These are phyloP conservation scores for Hansenula lynferdii DNA, from an alignment of 1,139 yeast genomes.

Conservation along the genomic window DNA sequence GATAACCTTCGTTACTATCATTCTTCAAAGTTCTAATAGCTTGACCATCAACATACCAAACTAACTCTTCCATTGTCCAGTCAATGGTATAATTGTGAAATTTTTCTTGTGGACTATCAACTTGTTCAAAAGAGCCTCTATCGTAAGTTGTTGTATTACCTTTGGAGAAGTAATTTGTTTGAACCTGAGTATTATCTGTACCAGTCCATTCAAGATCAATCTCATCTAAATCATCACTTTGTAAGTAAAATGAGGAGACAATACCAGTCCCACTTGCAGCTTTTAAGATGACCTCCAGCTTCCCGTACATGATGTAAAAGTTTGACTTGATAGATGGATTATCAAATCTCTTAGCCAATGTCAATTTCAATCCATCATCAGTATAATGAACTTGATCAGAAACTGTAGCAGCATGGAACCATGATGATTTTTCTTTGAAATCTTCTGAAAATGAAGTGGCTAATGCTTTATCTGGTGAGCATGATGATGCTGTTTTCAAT, in stretches of 20 bases:
- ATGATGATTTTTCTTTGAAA: conserved; percentile 39
- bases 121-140: conserved; percentile 69
- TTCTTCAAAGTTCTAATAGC: conserved; percentile 54
- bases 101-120: conserved; percentile 46
- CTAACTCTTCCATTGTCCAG: conserved; percentile 61
- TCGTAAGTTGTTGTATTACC: conserved; percentile 75
- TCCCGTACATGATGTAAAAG: conserved; percentile 84
- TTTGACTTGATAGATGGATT: conserved; percentile 73
- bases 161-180: conserved; percentile 76
- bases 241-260: conserved; percentile 74
- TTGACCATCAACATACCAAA: conserved; percentile 60
- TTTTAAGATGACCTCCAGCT: conserved; percentile 63
- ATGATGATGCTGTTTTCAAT: conserved; percentile 26
- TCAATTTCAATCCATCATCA: conserved; percentile 56
- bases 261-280: conserved; percentile 77
- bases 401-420: conserved; percentile 34
- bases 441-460: conserved; percentile 47
- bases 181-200: conserved; percentile 65
- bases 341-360: conserved; percentile 57
- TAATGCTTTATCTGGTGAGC: conserved; percentile 51
- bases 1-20: conserved; percentile 56
- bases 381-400: conserved; percentile 33
- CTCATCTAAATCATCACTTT: conserved; percentile 84
- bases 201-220: conserved; percentile 86
- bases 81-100: conserved; percentile 79